These are phyloP conservation scores for Torulaspora indica DNA, from an alignment of 805 yeast genomes.

Conservation along the genomic window DNA sequence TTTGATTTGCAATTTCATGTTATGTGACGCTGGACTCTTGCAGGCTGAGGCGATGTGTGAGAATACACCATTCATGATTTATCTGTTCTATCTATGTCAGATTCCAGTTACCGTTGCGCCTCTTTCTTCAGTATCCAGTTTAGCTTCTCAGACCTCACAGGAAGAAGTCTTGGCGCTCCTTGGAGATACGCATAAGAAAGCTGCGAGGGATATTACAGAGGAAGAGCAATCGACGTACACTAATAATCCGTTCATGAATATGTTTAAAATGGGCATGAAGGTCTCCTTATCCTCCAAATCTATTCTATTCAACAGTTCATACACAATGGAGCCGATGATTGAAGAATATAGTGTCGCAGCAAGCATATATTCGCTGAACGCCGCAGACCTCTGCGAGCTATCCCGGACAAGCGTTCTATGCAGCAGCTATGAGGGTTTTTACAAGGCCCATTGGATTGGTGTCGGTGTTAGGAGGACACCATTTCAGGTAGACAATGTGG, in stretches of 20 bases:
- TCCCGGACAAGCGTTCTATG: slow-evolving; percentile 30
- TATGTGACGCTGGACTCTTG: slow-evolving; percentile 32
- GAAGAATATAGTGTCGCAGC: slow-evolving; percentile 38
- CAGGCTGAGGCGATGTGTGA: slow-evolving; percentile 32
- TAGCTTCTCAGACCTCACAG: slow-evolving; percentile 7
- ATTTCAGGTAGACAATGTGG: slow-evolving; percentile 21
- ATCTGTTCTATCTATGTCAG: slow-evolving; percentile 30
- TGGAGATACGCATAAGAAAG: slow-evolving; percentile 3
- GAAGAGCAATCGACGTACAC: slow-evolving; percentile 20
- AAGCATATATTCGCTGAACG: slow-evolving; percentile 32
- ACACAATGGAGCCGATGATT: slow-evolving; percentile 33
- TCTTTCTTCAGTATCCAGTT: slow-evolving; percentile 28
- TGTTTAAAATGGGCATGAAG: slow-evolving; percentile 30
- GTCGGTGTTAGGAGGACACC: slow-evolving; percentile 13
- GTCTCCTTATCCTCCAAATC: slow-evolving; percentile 30
- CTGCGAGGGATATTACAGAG: slow-evolving; percentile 25
- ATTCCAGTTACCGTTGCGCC: slow-evolving; percentile 32
- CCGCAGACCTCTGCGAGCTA: slow-evolving; percentile 34
- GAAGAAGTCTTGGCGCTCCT: slow-evolving; percentile 4
- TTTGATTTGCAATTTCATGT: slow-evolving; percentile 27
- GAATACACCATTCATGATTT: slow-evolving; percentile 20
- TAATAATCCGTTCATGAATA: slow-evolving; percentile 31
- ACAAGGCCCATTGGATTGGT: slow-evolving; percentile 35
- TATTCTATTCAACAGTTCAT: slow-evolving; percentile 31
- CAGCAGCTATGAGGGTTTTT: slow-evolving; percentile 33